Evolutionary conservation across 768 basidiomycete species (phyloP).

Genomic region (Gyrodon lividus): DNA sequence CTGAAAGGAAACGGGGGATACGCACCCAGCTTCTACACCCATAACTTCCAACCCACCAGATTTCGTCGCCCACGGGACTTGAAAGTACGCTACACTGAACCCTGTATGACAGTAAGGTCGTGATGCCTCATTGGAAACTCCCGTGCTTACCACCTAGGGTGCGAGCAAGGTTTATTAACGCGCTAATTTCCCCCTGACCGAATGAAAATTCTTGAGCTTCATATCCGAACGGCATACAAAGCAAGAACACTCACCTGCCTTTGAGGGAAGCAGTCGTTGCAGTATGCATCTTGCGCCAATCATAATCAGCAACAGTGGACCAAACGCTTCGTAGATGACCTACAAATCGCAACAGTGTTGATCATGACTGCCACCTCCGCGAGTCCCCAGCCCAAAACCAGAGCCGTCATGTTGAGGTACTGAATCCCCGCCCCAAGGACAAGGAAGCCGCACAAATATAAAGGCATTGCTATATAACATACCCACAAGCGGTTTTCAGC

Average conservation of each 20-base stretch:
- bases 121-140: background rate
- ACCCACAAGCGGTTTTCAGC: slow-evolving; percentile 48
- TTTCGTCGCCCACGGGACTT: slow-evolving; percentile 39
- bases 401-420: slow-evolving; percentile 24
- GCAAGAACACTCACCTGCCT: slow-evolving; percentile 19
- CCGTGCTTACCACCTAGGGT: slow-evolving; percentile 27
- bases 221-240: background rate
- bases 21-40: slow-evolving; percentile 40
- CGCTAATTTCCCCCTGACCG: slow-evolving; percentile 40
- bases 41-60: slow-evolving; percentile 35
- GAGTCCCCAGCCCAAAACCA: slow-evolving; percentile 46
- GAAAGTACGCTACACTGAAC: slow-evolving; percentile 41
- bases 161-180: slow-evolving; percentile 43
- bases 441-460: slow-evolving; percentile 43
- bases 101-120: slow-evolving; percentile 13
- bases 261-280: slow-evolving; percentile 38
- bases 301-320: background rate
- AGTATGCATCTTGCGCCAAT: slow-evolving; percentile 34
- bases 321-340: slow-evolving; percentile 2
- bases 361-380: slow-evolving; percentile 37
- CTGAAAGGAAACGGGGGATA: background rate
- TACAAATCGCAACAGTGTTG: slow-evolving; percentile 42
- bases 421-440: slow-evolving; percentile 40
- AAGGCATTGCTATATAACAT: slow-evolving; percentile 39
- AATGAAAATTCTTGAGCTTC: background rate